A percentile compares a stretch with the other conserved stretches of the same genome.
Conservation (phyloP, 345 rosid genomes). For the Arabidopsis arenosa region DNA sequence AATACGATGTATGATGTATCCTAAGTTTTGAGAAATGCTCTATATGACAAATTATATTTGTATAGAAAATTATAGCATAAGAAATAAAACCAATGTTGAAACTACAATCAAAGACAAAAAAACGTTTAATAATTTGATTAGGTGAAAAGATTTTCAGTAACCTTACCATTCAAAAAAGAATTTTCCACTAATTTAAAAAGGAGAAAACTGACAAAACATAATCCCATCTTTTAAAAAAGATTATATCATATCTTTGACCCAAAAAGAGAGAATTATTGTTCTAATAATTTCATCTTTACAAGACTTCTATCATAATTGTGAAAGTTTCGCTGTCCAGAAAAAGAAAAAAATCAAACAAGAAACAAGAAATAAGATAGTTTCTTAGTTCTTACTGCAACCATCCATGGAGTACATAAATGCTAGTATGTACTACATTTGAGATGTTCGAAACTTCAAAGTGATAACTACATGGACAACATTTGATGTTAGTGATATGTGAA, state of each 20-base stretch:
- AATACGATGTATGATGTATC: not conserved
- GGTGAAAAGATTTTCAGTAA: conserved; percentile 17
- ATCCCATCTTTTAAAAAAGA: conserved; percentile 28
- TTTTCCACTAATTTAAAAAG: conserved; percentile 41
- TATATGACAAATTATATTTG: not conserved
- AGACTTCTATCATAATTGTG: not conserved
- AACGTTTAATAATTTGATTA: conserved; percentile 28
- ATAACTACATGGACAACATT: too few relatives aligned
- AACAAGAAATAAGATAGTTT: not conserved
- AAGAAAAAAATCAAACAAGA: too few relatives aligned
- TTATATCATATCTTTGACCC: conserved; percentile 39
- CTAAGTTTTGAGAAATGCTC: not conserved
- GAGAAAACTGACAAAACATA: conserved; percentile 29
- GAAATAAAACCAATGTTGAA: not conserved
- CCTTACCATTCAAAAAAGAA: conserved; percentile 22
- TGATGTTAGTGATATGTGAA: too few relatives aligned
- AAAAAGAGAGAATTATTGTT: conserved; percentile 34
- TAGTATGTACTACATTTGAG: too few relatives aligned
- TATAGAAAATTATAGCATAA: too few relatives aligned
- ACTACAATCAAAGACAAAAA: conserved; percentile 5
- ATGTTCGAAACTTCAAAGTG: too few relatives aligned
- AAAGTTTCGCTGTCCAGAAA: not conserved
- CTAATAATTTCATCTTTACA: conserved; percentile 31
- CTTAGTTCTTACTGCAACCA: not conserved
- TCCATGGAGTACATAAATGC: not conserved